These are phyloP conservation scores for Neonectria coccinea DNA, from an alignment of 2,329 filamentous ascomycete species.

Conservation along the genomic window DNA sequence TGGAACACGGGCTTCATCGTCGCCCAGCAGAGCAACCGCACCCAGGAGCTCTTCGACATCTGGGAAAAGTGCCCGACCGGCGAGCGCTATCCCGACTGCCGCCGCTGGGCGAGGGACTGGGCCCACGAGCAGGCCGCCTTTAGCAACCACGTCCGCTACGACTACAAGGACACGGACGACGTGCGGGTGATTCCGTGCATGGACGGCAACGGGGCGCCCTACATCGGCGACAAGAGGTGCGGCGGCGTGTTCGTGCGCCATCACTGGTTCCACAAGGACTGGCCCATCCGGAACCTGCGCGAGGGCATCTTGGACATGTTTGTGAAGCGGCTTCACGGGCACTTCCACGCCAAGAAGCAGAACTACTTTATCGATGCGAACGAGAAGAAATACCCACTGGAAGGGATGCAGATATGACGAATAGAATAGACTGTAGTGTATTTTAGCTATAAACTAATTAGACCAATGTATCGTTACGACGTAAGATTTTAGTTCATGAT, in stretches of 20 bases:
- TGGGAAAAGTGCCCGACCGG: conserved; percentile 34
- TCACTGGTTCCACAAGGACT: conserved; percentile 42
- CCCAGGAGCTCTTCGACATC: conserved; percentile 36
- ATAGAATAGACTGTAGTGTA: neutral
- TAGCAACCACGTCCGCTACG: conserved; percentile 42
- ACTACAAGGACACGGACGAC: conserved; percentile 40
- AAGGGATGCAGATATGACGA: conserved; percentile 10
- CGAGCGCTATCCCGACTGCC: conserved; percentile 32
- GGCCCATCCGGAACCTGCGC: conserved; percentile 32
- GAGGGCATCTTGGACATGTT: conserved; percentile 31
- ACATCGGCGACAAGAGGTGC: conserved; percentile 39
- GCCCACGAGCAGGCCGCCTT: conserved; percentile 47
- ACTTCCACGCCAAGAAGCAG: conserved; percentile 31
- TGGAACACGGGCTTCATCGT: conserved; percentile 41
- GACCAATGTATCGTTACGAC: neutral
- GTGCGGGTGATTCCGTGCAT: conserved; percentile 39
- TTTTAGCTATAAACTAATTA: neutral
- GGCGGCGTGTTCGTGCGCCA: conserved; percentile 43
- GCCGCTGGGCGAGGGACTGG: conserved; percentile 42
- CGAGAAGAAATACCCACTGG: conserved; percentile 1
- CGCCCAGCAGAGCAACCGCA: conserved; percentile 39
- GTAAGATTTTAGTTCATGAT: neutral
- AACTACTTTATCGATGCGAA: conserved; percentile 1
- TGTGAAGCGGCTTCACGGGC: conserved; percentile 32
- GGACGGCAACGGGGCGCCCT: conserved; percentile 43